phyloP scores from a whole-genome alignment of 345 rosid genomes.

The Clarkia xantiana region DNA sequence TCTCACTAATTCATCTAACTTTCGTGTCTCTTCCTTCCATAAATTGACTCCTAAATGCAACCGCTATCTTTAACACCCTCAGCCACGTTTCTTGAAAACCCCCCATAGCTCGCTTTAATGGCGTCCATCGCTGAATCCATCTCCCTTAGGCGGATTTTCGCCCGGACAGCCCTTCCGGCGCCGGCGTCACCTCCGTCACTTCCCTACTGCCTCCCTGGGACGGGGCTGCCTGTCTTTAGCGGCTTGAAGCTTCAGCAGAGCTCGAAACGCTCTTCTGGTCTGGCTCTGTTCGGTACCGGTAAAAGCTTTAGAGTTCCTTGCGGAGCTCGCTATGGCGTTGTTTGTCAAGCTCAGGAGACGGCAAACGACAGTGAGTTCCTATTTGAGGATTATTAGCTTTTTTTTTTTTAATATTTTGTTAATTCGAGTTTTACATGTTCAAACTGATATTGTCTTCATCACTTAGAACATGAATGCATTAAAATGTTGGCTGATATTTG shows the following conservation, averaged over 20 bases:
- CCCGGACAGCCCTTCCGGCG: conserved; percentile 18
- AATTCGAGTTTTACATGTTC: too few relatives aligned
- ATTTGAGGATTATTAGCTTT: background rate
- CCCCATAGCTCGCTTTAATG: conserved; percentile 13
- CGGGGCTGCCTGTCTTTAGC: conserved; percentile 24
- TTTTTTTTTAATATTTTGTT: too few relatives aligned
- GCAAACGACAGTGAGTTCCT: conserved; percentile 28
- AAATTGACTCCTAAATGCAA: background rate
- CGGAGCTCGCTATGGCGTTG: conserved; percentile 13
- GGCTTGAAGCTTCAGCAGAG: conserved; percentile 33
- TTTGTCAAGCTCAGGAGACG: conserved; percentile 45
- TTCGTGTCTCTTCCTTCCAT: conserved; percentile 7
- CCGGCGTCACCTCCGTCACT: conserved; percentile 7
- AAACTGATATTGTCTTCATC: too few relatives aligned
- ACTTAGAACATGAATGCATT: too few relatives aligned
- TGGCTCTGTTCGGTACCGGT: conserved; percentile 15
- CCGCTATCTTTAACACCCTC: background rate
- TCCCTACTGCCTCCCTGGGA: conserved; percentile 11
- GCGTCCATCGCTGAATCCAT: conserved; percentile 14
- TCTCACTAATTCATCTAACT: conserved; percentile 8
- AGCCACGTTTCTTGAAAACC: background rate
- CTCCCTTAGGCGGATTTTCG: conserved; percentile 14
- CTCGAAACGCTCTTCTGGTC: conserved; percentile 2
- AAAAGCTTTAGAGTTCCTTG: conserved; percentile 20
- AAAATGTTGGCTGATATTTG: too few relatives aligned